Conservation (phyloP, 257 asterid genomes). For the Solanum clarkiae region DNA sequence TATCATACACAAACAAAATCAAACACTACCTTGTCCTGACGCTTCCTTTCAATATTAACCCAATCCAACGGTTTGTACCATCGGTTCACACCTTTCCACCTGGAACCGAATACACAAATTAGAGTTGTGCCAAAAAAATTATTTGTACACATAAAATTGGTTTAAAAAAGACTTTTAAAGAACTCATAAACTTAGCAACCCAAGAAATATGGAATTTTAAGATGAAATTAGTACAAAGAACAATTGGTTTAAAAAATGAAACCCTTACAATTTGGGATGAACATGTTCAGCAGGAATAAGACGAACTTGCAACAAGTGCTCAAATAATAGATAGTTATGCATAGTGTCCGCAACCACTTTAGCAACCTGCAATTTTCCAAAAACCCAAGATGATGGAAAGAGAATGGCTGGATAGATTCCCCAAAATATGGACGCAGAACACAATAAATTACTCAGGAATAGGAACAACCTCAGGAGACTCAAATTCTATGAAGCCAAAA, state of each 20-base stretch:
- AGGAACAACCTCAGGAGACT: conserved; percentile 76
- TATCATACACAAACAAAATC: background rate
- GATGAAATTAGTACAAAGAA: background rate
- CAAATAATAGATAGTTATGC: conserved; percentile 79
- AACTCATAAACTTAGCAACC: background rate
- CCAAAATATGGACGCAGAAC: background rate
- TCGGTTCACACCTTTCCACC: conserved; percentile 77
- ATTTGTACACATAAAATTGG: no score
- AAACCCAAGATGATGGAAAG: background rate
- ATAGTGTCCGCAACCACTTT: conserved; percentile 81
- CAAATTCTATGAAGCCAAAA: conserved; percentile 86
- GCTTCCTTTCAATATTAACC: conserved; percentile 66
- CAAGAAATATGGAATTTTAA: background rate
- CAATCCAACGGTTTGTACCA: conserved; percentile 50
- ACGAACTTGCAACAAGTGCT: conserved; percentile 74
- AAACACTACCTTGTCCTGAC: conserved; percentile 65
- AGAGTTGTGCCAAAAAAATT: background rate
- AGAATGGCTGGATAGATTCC: background rate
- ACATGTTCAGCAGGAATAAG: conserved; percentile 62
- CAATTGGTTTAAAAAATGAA: background rate
- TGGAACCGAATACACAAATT: background rate
- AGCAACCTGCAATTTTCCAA: conserved; percentile 55
- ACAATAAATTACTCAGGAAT: background rate
- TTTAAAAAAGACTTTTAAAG: background rate
- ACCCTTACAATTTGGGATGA: conserved; percentile 67